These are phyloP conservation scores for Lactarius pseudohatsudake DNA, from an alignment of 768 basidiomycete genomes.

Conservation along the genomic window DNA sequence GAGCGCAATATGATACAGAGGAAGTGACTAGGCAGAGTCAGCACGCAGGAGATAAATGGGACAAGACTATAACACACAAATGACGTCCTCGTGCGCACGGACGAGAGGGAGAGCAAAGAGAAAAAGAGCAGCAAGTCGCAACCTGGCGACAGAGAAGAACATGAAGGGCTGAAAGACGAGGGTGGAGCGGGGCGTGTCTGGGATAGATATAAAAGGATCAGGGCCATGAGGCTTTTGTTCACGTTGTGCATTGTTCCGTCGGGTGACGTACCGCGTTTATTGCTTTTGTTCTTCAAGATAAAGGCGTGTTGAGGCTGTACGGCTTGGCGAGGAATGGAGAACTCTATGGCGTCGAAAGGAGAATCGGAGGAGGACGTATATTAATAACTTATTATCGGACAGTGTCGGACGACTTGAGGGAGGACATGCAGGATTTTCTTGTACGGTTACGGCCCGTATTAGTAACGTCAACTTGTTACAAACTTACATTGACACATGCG, in stretches of 20 bases:
- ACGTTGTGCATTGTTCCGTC: conserved; percentile 28
- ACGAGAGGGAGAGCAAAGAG: conserved; percentile 42
- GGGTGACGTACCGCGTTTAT: conserved; percentile 23
- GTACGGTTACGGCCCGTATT: neutral
- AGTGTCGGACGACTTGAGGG: neutral
- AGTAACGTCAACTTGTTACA: neutral
- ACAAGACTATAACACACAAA: conserved; percentile 51
- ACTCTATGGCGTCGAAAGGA: conserved; percentile 5
- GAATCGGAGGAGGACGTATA: neutral
- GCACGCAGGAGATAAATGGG: conserved; percentile 8
- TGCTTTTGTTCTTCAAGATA: conserved; percentile 15
- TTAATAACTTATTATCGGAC: neutral
- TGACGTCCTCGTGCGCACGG: conserved; percentile 50
- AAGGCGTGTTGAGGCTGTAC: conserved; percentile 13
- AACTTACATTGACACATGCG: no score
- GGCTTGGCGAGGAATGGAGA: conserved; percentile 2
- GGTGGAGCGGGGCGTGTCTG: conserved; percentile 10
- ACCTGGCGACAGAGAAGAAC: conserved; percentile 70
- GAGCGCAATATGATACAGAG: conserved; percentile 83
- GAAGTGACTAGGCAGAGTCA: conserved; percentile 61
- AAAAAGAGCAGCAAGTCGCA: conserved; percentile 54
- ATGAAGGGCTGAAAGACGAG: conserved; percentile 43
- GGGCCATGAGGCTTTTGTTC: conserved; percentile 22
- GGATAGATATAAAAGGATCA: conserved; percentile 24
- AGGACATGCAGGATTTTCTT: no score